Evolutionary conservation across 2,329 filamentous ascomycete genomes (phyloP).

Genomic region (Xylaria multiplex): DNA sequence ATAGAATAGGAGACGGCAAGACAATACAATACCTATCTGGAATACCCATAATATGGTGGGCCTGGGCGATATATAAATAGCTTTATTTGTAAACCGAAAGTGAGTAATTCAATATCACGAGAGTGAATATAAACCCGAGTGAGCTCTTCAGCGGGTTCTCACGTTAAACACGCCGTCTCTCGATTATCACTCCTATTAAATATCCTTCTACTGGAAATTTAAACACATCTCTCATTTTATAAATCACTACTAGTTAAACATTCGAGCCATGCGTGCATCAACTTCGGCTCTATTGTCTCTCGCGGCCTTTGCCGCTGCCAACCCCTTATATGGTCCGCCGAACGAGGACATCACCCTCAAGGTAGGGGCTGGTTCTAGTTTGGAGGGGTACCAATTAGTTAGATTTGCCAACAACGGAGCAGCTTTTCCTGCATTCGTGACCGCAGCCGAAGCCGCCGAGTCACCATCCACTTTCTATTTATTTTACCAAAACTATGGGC

Average conservation of each 20-base stretch:
- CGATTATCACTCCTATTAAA: too few relatives aligned
- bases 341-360: constrained; percentile 14
- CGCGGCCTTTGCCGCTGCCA: constrained; percentile 8
- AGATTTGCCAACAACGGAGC: not conserved
- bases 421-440: constrained; percentile 2
- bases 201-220: too few relatives aligned
- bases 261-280: constrained; percentile 11
- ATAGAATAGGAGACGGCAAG: too few relatives aligned
- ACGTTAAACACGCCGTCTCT: too few relatives aligned
- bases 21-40: too few relatives aligned
- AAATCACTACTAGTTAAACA: not conserved
- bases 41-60: too few relatives aligned
- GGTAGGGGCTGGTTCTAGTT: constrained; percentile 15
- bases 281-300: not conserved
- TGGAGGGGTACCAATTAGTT: constrained; percentile 14
- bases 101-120: too few relatives aligned
- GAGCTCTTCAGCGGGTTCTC: too few relatives aligned
- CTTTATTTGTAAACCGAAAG: too few relatives aligned
- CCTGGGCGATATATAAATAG: too few relatives aligned
- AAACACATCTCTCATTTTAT: too few relatives aligned
- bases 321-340: constrained; percentile 1
- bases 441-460: constrained; percentile 2
- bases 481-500: not conserved
- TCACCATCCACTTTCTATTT: not conserved
- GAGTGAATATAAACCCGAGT: too few relatives aligned